These are phyloP conservation scores for Mycena polygramma DNA, from an alignment of 768 basidiomycete genomes.

Conservation along the genomic window DNA sequence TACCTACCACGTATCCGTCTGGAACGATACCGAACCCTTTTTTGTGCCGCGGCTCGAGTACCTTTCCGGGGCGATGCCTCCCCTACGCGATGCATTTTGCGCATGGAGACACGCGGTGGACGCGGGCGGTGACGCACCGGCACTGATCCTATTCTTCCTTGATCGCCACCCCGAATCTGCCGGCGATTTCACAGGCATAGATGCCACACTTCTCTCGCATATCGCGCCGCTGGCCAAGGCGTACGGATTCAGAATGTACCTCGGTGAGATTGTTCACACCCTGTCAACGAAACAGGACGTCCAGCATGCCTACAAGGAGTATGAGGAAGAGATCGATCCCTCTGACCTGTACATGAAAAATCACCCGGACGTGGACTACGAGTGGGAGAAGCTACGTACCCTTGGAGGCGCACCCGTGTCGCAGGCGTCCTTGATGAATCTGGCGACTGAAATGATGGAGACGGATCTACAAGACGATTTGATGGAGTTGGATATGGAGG, in stretches of 20 bases:
- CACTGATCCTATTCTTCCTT: neutral
- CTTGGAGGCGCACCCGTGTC: neutral
- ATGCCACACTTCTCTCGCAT: neutral
- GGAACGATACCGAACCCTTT: neutral
- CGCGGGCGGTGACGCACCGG: neutral
- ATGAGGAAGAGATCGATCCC: neutral
- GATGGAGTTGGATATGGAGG: neutral
- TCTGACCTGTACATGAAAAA: neutral
- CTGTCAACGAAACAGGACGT: constrained; percentile 7
- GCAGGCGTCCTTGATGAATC: neutral
- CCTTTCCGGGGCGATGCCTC: constrained; percentile 15
- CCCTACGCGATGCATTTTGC: constrained; percentile 20
- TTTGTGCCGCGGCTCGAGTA: neutral
- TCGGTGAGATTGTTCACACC: neutral
- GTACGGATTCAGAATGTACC: constrained; percentile 23
- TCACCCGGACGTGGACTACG: neutral
- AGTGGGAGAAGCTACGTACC: constrained; percentile 1
- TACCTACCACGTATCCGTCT: neutral
- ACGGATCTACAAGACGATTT: neutral
- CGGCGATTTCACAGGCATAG: too few relatives aligned
- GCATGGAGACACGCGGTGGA: constrained; percentile 14
- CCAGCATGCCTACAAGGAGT: constrained; percentile 18
- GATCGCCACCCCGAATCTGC: too few relatives aligned
- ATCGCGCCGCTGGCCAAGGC: constrained; percentile 25
- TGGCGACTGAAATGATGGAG: neutral